Conservation (phyloP, 345 rosid genomes). For the Arabidopsis arenosa region DNA sequence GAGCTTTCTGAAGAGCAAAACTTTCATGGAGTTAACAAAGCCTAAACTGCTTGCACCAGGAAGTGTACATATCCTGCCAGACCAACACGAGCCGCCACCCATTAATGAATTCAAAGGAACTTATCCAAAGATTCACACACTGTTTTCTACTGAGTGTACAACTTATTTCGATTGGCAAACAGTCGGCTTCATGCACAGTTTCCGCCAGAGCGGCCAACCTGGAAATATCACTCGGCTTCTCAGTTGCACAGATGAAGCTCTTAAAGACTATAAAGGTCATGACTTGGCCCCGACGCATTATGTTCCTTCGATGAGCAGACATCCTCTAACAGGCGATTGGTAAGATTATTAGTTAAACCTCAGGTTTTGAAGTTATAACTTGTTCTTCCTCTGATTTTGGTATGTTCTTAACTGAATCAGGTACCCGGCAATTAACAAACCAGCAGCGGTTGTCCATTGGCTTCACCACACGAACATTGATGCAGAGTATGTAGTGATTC, state of each 20-base stretch:
- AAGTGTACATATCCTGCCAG: conserved; percentile 47
- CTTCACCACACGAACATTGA: conserved; percentile 87
- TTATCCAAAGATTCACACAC: conserved; percentile 83
- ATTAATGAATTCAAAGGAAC: conserved; percentile 54
- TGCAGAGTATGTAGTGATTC: conserved; percentile 92
- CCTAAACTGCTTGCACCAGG: conserved; percentile 63
- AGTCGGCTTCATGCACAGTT: conserved; percentile 94
- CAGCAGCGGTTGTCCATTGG: conserved; percentile 98
- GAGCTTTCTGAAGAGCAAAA: conserved; percentile 93
- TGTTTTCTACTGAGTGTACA: conserved; percentile 94
- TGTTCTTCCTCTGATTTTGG: conserved; percentile 25
- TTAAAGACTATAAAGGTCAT: conserved; percentile 74
- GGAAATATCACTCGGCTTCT: conserved; percentile 95
- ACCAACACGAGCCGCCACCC: conserved; percentile 45
- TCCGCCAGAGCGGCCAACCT: conserved; percentile 88
- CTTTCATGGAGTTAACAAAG: conserved; percentile 77
- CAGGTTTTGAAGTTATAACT: neutral
- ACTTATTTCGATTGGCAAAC: conserved; percentile 99
- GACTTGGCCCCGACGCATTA: conserved; percentile 96
- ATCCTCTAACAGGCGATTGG: conserved; percentile 98
- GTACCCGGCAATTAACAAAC: conserved; percentile 99
- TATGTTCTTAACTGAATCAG: conserved; percentile 51
- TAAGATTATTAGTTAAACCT: conserved; percentile 39
- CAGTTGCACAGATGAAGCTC: conserved; percentile 91
- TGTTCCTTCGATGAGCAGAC: conserved; percentile 98